Evolutionary conservation across 176 grass and related monocot species (phyloP).

Genomic region (Eragrostis curvula): DNA sequence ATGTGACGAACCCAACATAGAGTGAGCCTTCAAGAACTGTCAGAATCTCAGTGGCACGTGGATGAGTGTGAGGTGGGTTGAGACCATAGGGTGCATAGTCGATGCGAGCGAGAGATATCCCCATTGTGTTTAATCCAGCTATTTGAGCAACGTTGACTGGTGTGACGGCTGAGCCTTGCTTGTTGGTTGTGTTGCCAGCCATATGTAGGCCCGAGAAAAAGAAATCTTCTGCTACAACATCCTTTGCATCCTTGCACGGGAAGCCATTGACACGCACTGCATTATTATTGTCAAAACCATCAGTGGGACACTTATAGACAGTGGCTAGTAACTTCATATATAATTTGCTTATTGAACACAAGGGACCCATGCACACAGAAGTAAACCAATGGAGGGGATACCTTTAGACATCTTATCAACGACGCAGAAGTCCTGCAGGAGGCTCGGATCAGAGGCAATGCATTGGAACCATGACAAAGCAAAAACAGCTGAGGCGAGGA

Average conservation of each 20-base stretch:
- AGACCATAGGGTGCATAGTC: conserved; percentile 45
- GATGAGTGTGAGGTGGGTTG: conserved; percentile 52
- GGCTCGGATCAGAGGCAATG: no score
- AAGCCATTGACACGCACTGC: background rate
- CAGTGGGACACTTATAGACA: no score
- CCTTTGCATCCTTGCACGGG: conserved; percentile 27
- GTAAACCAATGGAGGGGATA: no score
- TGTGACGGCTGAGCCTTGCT: conserved; percentile 28
- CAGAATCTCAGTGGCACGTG: conserved; percentile 39
- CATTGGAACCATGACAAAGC: no score
- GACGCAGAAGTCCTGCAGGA: no score
- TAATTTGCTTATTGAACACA: no score
- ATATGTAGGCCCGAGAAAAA: background rate
- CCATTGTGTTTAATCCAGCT: conserved; percentile 42
- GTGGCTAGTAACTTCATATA: no score
- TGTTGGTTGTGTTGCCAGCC: conserved; percentile 44
- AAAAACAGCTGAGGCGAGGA: no score
- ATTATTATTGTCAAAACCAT: background rate
- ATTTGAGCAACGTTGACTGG: conserved; percentile 32
- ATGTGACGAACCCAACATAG: conserved; percentile 46
- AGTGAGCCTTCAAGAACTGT: conserved; percentile 45
- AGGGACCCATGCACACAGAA: background rate
- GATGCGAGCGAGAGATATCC: conserved; percentile 24
- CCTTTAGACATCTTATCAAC: no score
- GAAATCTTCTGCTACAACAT: conserved; percentile 37